A percentile compares a stretch with the other conserved stretches of the same genome.
Evolutionary conservation across 2,329 filamentous ascomycete species (phyloP).

Genomic region (Cladosporium colombiae): DNA sequence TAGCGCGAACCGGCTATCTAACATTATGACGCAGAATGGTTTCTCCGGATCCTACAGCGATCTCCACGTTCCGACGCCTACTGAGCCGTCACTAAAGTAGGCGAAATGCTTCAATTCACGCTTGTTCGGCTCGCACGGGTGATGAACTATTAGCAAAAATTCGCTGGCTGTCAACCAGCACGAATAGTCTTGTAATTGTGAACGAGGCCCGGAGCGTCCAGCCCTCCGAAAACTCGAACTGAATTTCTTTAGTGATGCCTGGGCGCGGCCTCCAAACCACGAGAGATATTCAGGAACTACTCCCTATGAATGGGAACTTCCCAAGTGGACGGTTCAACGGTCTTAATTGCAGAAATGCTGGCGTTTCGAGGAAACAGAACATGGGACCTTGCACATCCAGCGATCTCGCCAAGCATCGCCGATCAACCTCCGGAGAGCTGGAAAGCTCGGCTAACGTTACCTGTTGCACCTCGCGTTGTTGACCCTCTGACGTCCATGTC

Average conservation of each 20-base stretch:
- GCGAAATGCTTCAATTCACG: not conserved
- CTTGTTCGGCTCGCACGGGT: not conserved
- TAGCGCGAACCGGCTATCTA: not conserved
- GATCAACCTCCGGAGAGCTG: no score
- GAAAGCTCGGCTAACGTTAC: not conserved
- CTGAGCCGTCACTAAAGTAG: not conserved
- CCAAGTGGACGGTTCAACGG: not conserved
- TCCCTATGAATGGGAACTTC: no score
- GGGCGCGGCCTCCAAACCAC: not conserved
- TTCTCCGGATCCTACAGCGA: not conserved
- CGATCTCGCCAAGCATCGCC: no score
- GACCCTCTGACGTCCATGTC: not conserved
- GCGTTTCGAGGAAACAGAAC: not conserved
- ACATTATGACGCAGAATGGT: not conserved
- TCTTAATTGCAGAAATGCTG: not conserved
- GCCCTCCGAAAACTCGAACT: not conserved
- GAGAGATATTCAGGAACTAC: no score
- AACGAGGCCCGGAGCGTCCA: no score
- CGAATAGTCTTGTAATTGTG: not conserved
- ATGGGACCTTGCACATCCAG: no score
- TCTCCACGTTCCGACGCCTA: not conserved
- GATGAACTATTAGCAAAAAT: not conserved
- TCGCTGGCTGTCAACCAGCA: not conserved
- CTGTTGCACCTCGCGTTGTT: not conserved
- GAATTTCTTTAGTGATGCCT: not conserved